Base-by-base conservation (phyloP, 495 filamentous ascomycete species). In the Xylaria scruposa region DNA sequence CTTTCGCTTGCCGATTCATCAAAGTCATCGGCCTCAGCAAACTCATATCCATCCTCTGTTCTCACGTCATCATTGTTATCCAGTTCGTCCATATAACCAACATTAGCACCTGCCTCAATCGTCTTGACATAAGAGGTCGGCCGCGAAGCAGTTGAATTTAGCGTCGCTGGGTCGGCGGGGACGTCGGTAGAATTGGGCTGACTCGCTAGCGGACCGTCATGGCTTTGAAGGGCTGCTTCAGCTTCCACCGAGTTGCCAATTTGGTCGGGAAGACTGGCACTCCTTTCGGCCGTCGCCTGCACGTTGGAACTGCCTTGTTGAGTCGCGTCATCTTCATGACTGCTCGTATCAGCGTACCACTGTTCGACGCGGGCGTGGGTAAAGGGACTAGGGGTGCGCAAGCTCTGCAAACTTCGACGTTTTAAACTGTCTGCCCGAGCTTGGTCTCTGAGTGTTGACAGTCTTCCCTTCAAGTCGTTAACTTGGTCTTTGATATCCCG, bases 381-480 rank as follows among this genome's bases (percentile, higher is more conserved):
- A 74, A 97, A 92, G 2, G 94, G 94, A 77, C 93, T 97, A 3
- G 93, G 92, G 7, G 92, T 93, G 13, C 94, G 89, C 58, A 97
- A 81, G 80, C 89, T 95, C 73, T 95, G 93, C 65, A 97, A 77
- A 78, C 95, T 97, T 61, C 92, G 89, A 54, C 96, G 88, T 72
- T 92, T 91, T 72, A 97, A 80, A 71, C 87, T 93, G 75, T 98
- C 96, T 71, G 92, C 92, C 61, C 92, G 89, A 6, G 92, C 91
- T 78, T 94, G 92, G 73, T 94, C 89, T 71, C 95, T 90, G 42
- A 99, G 81, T 13, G 86, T 91, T 4, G 95, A 97, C 26, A 99
- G 93, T 74, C 94, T 93, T 63, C 95, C 96, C 75, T 95, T 94
- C 31, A 99, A 84, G 73, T 94, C 94, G 74, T 95, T 91, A 92